Evolutionary conservation across 148 eudicot genomes (phyloP), one percentile per base, ranked within the genome.

Genomic region (Fagopyrum tataricum): DNA sequence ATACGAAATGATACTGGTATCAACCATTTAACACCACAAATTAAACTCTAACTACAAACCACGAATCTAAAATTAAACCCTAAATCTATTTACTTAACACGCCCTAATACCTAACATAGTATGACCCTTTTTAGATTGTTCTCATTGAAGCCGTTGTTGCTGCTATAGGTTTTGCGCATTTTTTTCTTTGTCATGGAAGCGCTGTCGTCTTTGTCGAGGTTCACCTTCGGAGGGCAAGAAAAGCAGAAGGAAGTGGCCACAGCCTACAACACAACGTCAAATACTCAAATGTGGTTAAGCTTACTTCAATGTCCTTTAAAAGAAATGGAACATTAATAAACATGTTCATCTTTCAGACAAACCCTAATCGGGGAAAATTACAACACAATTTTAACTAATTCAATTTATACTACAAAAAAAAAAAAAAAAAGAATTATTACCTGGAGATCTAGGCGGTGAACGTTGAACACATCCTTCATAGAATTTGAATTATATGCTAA

Each of bases 211-310:
- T 88, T 80, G 81, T 83, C 82, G 0, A 92, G 80, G 78, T 85
- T 82, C 7, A 95, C 77, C 83, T 95, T 95, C 11, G 99, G 99
- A 24, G 97, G 97, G 73, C 78, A 69, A 43, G 81, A 76, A 77
- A 95, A 88, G 79, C 93, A 87, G 78, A 95, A 95, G 12, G 99
- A 95, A 73, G 88, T 78, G 70, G 94, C 99, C 81, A 91, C 89
- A 44, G 89, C 97, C 97, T 94, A 83, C 76, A 78, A 72, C 21
- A 76, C 21, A 76, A 69, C 4, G 24, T 20, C 24, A 5, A 15
- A 14, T 13, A n/a, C n/a, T n/a, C n/a, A n/a, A n/a, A n/a, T n/a
- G n/a, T n/a, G n/a, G n/a, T n/a, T n/a, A n/a, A n/a, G n/a, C n/a
- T n/a, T n/a, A n/a, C n/a, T n/a, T n/a, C n/a, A n/a, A n/a, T n/a